Conservation (phyloP, 768 basidiomycete species). For the Auricularia sp. region DNA sequence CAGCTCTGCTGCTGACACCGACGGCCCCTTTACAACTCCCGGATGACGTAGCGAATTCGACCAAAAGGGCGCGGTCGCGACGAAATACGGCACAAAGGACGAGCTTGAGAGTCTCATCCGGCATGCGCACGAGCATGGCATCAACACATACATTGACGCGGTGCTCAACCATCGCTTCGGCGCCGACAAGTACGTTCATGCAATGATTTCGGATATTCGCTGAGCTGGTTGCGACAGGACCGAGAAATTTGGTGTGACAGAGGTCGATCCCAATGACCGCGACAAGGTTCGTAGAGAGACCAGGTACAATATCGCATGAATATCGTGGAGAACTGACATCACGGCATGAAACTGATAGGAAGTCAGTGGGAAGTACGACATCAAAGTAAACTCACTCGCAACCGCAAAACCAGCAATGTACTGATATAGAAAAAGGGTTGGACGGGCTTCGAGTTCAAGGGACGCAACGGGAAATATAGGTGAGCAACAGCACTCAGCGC, state of each 20-base stretch:
- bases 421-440: conserved; percentile 8
- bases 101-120: conserved; percentile 26
- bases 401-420: too few relatives aligned
- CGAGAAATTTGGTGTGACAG: conserved; percentile 25
- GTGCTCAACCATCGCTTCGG: conserved; percentile 29
- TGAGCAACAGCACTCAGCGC: neutral
- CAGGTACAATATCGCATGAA: too few relatives aligned
- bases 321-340: too few relatives aligned
- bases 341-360: conserved; percentile 1
- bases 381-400: conserved; percentile 16
- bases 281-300: conserved; percentile 11
- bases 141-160: conserved; percentile 26
- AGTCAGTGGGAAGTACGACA: conserved; percentile 25
- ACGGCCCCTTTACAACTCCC: neutral
- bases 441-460: conserved; percentile 28
- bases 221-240: neutral
- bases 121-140: conserved; percentile 23
- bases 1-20: neutral
- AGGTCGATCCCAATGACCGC: conserved; percentile 25
- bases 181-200: conserved; percentile 20
- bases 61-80: conserved; percentile 13
- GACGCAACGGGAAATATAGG: conserved; percentile 22
- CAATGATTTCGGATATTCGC: neutral
- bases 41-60: conserved; percentile 11
- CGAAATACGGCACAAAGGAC: conserved; percentile 31